Evolutionary conservation across 129 eudicot genomes (phyloP), one percentile per base, ranked within the genome.

Genomic region (Erigeron canadensis): DNA sequence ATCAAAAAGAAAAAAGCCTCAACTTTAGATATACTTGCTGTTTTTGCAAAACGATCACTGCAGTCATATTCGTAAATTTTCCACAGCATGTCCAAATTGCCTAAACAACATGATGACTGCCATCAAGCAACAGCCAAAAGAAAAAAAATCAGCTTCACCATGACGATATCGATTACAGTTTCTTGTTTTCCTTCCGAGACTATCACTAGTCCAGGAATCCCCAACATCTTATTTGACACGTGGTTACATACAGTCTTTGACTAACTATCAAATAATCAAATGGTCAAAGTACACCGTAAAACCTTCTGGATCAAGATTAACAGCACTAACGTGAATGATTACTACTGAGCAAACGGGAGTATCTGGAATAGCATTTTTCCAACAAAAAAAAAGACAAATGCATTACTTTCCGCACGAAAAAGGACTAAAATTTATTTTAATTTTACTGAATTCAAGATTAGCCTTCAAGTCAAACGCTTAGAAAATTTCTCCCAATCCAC

Each of bases 331-430:
- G 21, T 57, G 0, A 57, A 22, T 18, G 15, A 57, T 57, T 7
- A 57, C 63, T 57, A 57, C 21, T 22, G 63, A 57, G 63, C 63
- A 57, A 57, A 57, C 12, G 22, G 63, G 63, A 39, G 63, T 57
- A 57, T 22, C 15, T 10, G 2, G 7, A 50, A 50, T 15, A 8
- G 56, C 18, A 57, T 57, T 15, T 57, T 57, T 57, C 18, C 18
- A 13, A 48, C 2, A 4, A 48, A 48, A 2, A 11, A 12, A 7
- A 48, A 48, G 13, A 15, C 0, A 15, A 15, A 50, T 5, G 56
- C 56, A 16, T 50, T 50, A n/a, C 2, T 50, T 50, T 15, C 16
- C 16, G 56, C 18, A 18, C 15, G 18, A n/a, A 50, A 5, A 50
- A 50, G 15, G 16, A 50, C 19, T n/a, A 50, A 8, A n/a, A 50